Evolutionary conservation across 352 stramenopile species (phyloP).

Genomic region (Phytophthora brassicae): DNA sequence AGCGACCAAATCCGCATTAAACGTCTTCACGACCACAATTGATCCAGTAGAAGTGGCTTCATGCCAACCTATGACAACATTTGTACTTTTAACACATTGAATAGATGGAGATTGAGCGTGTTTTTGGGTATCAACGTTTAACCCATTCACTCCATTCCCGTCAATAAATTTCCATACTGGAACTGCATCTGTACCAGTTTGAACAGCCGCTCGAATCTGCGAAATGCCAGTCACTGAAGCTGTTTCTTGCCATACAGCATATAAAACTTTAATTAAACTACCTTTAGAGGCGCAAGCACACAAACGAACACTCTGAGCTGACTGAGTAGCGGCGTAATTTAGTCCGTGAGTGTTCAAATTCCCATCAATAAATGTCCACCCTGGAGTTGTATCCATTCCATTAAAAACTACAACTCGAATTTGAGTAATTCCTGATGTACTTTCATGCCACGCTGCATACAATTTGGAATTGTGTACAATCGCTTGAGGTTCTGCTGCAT

Average conservation of each 20-base stretch:
- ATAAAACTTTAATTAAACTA: slow-evolving; percentile 29
- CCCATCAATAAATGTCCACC: slow-evolving; percentile 63
- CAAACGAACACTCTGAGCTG: slow-evolving; percentile 41
- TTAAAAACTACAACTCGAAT: slow-evolving; percentile 66
- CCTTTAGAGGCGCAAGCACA: slow-evolving; percentile 36
- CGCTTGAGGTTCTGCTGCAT: slow-evolving; percentile 35
- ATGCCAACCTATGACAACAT: slow-evolving; percentile 57
- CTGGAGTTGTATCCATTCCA: slow-evolving; percentile 34
- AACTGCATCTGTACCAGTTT: slow-evolving; percentile 38
- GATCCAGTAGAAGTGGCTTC: slow-evolving; percentile 27
- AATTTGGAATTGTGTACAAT: slow-evolving; percentile 42
- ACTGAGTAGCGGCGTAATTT: slow-evolving; percentile 40
- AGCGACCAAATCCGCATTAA: slow-evolving; percentile 40
- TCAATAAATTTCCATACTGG: slow-evolving; percentile 59
- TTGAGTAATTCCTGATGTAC: slow-evolving; percentile 23
- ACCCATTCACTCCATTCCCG: slow-evolving; percentile 39
- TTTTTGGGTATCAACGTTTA: slow-evolving; percentile 44
- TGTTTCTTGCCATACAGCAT: slow-evolving; percentile 57
- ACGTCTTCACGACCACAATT: slow-evolving; percentile 41
- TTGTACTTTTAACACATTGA: slow-evolving; percentile 35
- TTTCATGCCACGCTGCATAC: slow-evolving; percentile 66
- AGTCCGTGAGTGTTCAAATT: slow-evolving; percentile 40
- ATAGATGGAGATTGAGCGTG: slow-evolving; percentile 36
- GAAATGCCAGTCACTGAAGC: slow-evolving; percentile 24
- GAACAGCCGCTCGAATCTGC: slow-evolving; percentile 57